Evolutionary conservation across 1,139 yeast genomes (phyloP).

Genomic region (Debaryomyces sp.): DNA sequence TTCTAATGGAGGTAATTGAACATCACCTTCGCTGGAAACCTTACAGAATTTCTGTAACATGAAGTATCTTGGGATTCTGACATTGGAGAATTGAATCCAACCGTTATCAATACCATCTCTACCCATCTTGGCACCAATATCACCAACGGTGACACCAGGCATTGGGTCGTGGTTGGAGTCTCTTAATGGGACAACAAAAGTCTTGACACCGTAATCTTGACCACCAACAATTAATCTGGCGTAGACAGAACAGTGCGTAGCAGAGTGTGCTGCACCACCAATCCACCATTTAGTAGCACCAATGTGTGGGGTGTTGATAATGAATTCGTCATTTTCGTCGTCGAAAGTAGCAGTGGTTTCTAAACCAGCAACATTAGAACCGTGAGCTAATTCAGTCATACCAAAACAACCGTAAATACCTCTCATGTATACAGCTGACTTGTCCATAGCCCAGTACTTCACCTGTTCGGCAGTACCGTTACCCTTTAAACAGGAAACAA

Average conservation of each 20-base stretch:
- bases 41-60: slow-evolving; percentile 53
- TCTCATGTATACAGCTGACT: slow-evolving; percentile 39
- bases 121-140: slow-evolving; percentile 54
- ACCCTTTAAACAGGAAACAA: slow-evolving; percentile 69
- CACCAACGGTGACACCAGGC: slow-evolving; percentile 50
- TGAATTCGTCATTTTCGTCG: slow-evolving; percentile 41
- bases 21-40: slow-evolving; percentile 44
- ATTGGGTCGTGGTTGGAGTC: slow-evolving; percentile 45
- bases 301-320: slow-evolving; percentile 50
- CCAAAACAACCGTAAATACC: slow-evolving; percentile 51
- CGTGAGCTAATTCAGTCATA: slow-evolving; percentile 55
- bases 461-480: slow-evolving; percentile 61
- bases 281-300: slow-evolving; percentile 59
- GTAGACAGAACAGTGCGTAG: slow-evolving; percentile 47
- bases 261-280: slow-evolving; percentile 55
- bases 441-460: slow-evolving; percentile 42
- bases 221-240: slow-evolving; percentile 48
- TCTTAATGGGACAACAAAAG: slow-evolving; percentile 51
- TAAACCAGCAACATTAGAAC: slow-evolving; percentile 49
- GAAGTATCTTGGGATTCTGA: slow-evolving; percentile 47
- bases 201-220: slow-evolving; percentile 51
- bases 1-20: slow-evolving; percentile 47
- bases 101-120: slow-evolving; percentile 54
- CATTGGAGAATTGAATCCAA: slow-evolving; percentile 51
- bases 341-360: slow-evolving; percentile 53